Evolutionary conservation across 2,329 filamentous ascomycete genomes (phyloP).

Genomic region (Gnomoniopsis sp.): DNA sequence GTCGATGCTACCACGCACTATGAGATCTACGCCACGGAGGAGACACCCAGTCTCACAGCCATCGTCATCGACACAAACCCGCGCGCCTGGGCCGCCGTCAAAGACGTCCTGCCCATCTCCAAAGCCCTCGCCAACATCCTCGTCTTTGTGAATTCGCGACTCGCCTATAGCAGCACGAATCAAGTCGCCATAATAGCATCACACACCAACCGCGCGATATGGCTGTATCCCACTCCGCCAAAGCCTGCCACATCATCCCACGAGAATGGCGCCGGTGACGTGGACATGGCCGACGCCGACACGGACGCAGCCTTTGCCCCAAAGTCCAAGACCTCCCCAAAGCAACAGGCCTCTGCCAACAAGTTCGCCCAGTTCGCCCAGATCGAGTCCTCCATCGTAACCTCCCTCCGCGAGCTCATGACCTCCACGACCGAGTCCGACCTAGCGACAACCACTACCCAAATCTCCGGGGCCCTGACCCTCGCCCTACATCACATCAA

Average conservation of each 20-base stretch:
- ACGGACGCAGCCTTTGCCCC: constrained; percentile 23
- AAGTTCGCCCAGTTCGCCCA: constrained; percentile 92
- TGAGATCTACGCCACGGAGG: constrained; percentile 50
- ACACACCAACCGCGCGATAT: constrained; percentile 80
- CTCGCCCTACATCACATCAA: constrained; percentile 89
- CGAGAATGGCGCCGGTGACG: constrained; percentile 36
- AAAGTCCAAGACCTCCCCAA: constrained; percentile 15
- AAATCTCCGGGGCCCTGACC: constrained; percentile 87
- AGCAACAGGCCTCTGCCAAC: constrained; percentile 55
- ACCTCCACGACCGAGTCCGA: constrained; percentile 61
- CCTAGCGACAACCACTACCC: constrained; percentile 73
- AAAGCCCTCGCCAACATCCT: constrained; percentile 84
- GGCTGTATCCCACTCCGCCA: constrained; percentile 72
- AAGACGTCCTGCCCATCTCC: constrained; percentile 71
- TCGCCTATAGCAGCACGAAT: constrained; percentile 91
- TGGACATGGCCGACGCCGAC: constrained; percentile 50
- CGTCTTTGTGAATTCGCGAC: constrained; percentile 94
- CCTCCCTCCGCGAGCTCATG: constrained; percentile 72
- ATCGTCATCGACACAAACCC: constrained; percentile 96
- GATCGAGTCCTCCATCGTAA: constrained; percentile 76
- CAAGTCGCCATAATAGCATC: constrained; percentile 89
- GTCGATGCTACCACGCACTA: constrained; percentile 61
- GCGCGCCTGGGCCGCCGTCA: constrained; percentile 78
- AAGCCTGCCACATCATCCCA: constrained; percentile 18
- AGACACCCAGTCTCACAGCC: constrained; percentile 77